Evolutionary conservation across 352 stramenopile genomes (phyloP).

Genomic region (Phytophthora fragariae): DNA sequence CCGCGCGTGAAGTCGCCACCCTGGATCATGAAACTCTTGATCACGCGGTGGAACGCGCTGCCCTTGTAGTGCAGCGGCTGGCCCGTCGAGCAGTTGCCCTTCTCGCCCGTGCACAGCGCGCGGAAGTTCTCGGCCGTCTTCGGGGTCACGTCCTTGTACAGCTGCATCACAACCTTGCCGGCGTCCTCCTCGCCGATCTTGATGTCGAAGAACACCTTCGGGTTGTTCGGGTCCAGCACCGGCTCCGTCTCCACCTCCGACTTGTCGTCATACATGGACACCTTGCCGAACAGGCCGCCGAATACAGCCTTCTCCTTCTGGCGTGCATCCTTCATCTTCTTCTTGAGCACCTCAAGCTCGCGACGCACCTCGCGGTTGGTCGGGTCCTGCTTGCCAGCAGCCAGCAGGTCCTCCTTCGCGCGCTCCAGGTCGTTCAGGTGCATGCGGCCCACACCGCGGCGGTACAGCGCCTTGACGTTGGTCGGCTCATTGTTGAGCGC

Average conservation of each 20-base stretch:
- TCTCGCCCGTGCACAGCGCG: constrained; percentile 98
- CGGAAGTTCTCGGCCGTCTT: constrained; percentile 99
- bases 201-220: constrained; percentile 99
- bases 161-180: constrained; percentile 95
- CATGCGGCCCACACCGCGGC: constrained; percentile 84
- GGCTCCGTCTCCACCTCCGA: constrained; percentile 71
- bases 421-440: constrained; percentile 87
- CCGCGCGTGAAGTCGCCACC: constrained; percentile 96
- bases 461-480: constrained; percentile 89
- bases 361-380: constrained; percentile 85
- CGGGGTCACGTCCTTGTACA: constrained; percentile 96
- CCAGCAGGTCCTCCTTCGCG: constrained; percentile 88
- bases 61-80: constrained; percentile 98
- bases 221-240: constrained; percentile 87
- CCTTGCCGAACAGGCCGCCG: constrained; percentile 96
- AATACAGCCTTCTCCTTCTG: constrained; percentile 97
- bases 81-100: constrained; percentile 87
- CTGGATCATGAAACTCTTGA: constrained; percentile 96
- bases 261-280: constrained; percentile 98
- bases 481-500: constrained; percentile 83
- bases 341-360: constrained; percentile 81
- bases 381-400: constrained; percentile 83
- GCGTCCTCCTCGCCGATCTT: constrained; percentile 90
- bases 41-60: constrained; percentile 97
- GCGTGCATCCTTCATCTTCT: constrained; percentile 91